A percentile compares a stretch with the other conserved stretches of the same genome.
These are phyloP conservation scores for Colletotrichum neosansevieriae DNA, from an alignment of 2,329 filamentous ascomycete species.

Conservation along the genomic window DNA sequence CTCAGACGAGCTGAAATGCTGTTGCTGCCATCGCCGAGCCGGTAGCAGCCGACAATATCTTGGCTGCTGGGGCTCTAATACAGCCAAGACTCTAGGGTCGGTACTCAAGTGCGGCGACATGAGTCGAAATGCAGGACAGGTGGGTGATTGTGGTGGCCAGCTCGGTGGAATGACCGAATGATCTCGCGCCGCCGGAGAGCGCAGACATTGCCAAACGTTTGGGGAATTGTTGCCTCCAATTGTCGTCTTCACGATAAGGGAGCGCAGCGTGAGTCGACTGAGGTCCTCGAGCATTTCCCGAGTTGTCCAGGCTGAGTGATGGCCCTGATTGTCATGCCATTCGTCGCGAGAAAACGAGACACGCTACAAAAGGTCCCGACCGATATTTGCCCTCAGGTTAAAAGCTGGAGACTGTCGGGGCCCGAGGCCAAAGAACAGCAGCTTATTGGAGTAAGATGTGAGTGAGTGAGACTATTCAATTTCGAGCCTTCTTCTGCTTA, in stretches of 20 bases:
- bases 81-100: slow-evolving; percentile 1
- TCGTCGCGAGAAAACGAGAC: slow-evolving; percentile 25
- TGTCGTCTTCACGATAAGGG: neutral
- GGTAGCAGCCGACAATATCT: slow-evolving; percentile 24
- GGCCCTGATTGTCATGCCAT: slow-evolving; percentile 27
- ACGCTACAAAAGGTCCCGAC: slow-evolving; percentile 31
- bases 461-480: neutral
- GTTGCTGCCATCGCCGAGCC: slow-evolving; percentile 13
- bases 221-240: too few relatives aligned
- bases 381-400: slow-evolving; percentile 6
- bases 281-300: neutral
- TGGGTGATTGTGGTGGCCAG: too few relatives aligned
- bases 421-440: neutral
- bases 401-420: neutral
- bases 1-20: neutral
- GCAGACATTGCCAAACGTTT: neutral
- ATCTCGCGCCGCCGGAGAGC: neutral
- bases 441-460: too few relatives aligned
- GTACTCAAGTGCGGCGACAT: neutral
- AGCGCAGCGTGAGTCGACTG: neutral
- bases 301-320: neutral
- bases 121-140: too few relatives aligned
- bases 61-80: neutral
- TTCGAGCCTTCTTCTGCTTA: neutral
- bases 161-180: too few relatives aligned